These are phyloP conservation scores for Tremellales sp. DNA, from an alignment of 1,284 basidiomycete species.

Conservation along the genomic window DNA sequence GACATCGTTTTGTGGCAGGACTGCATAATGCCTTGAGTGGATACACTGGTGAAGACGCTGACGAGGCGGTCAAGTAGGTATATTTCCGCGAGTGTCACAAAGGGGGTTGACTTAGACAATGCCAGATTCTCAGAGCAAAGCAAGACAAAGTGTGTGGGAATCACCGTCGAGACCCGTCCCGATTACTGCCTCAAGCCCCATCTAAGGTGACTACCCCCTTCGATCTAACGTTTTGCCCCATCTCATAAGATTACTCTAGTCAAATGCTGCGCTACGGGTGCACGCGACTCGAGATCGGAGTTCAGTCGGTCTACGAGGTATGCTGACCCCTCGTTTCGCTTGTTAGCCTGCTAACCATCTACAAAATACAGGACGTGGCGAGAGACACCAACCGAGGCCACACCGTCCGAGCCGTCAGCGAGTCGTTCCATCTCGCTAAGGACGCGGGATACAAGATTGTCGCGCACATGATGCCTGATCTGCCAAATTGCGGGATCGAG, in stretches of 20 bases:
- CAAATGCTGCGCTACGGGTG: constrained; percentile 99
- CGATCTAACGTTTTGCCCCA: not conserved
- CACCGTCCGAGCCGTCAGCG: constrained; percentile 94
- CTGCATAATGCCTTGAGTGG: constrained; percentile 96
- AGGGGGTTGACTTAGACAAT: not conserved
- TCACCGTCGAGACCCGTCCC: constrained; percentile 97
- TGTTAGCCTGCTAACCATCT: not conserved
- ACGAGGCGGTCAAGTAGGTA: constrained; percentile 85
- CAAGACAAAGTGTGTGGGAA: constrained; percentile 97
- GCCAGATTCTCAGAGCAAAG: constrained; percentile 86
- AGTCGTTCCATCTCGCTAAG: constrained; percentile 97
- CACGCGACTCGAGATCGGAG: constrained; percentile 95
- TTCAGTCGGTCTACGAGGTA: constrained; percentile 92
- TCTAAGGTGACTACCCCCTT: constrained; percentile 59
- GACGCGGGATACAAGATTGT: constrained; percentile 99
- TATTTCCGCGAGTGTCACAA: not conserved
- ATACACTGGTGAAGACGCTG: constrained; percentile 86
- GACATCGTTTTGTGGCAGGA: constrained; percentile 89
- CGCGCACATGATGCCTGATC: constrained; percentile 96
- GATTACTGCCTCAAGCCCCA: constrained; percentile 98
- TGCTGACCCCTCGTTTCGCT: not conserved
- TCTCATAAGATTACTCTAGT: constrained; percentile 49
- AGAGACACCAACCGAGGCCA: constrained; percentile 97
- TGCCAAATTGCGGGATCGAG: constrained; percentile 96
- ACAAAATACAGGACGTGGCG: constrained; percentile 67